Evolutionary conservation across 2,329 filamentous ascomycete genomes (phyloP), one percentile per base, ranked within the genome.

Genomic region (Pleomassaria siparia): DNA sequence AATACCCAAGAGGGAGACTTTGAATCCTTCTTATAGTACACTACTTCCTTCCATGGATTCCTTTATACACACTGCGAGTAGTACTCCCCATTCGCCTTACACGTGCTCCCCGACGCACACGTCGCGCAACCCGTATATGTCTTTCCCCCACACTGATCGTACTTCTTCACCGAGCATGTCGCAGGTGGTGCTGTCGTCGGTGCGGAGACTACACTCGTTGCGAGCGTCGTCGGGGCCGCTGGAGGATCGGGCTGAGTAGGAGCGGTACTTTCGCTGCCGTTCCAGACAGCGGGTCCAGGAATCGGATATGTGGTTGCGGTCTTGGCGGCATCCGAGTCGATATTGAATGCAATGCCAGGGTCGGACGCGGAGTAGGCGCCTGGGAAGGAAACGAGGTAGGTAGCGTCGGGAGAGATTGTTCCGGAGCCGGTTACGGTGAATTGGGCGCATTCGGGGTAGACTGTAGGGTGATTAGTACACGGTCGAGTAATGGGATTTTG

Each of bases 381-480:
- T 2, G 63, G 78, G 53, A 81, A 79, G 15, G 72, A 67, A 16
- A 74, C 70, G 39, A 79, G 58, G 46, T 63, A 69, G 15, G 64
- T 60, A 6, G 69, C 60, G 3, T 72, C 64, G 0, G 79, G 76
- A 2, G 61, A 57, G 4, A 68, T 71, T 22, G 66, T 74, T 13
- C 80, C 79, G 28, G 69, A 72, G 16, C 79, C 79, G 2, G 76
- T 74, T 11, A 82, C 74, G 15, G 65, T 72, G 36, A 82, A 60
- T 62, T 82, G 79, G 0, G 78, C 79, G 54, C 80, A 82, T 64
- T 82, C 80, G 11, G 79, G 74, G 58, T 82, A 82, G 64, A 80
- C 78, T 47, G 70, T 75, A 20, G 69, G 70, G 22, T 16, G n/a
- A 48, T 71, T 63, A 33, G 66, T 21, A 21, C 13, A 9, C 15